Conservation (phyloP, 2,329 filamentous ascomycete species). For the Teratosphaeria zuluensis region DNA sequence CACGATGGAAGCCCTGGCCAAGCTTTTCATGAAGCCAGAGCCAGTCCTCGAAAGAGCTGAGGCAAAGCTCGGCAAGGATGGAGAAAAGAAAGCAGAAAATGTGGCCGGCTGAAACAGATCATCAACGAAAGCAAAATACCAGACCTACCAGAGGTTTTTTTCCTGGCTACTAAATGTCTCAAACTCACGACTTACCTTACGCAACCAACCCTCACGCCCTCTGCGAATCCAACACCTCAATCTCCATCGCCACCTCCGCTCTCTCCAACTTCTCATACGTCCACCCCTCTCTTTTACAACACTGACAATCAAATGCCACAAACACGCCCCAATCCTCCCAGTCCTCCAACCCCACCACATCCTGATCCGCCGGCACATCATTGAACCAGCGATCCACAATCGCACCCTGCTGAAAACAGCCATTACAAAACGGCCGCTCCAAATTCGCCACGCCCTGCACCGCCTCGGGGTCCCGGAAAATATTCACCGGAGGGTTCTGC, state of each 20-base stretch:
- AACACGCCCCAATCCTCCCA: constrained; percentile 1
- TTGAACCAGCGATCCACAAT: background rate
- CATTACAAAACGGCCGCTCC: background rate
- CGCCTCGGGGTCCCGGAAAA: background rate
- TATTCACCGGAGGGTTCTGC: background rate
- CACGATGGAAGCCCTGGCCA: constrained; percentile 50
- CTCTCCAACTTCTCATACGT: background rate
- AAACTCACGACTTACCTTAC: background rate
- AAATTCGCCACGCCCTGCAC: background rate
- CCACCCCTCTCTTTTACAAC: background rate
- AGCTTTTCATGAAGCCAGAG: constrained; percentile 37
- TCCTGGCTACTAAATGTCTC: background rate
- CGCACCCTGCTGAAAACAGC: background rate
- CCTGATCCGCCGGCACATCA: background rate
- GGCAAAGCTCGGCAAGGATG: constrained; percentile 31
- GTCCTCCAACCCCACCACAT: background rate
- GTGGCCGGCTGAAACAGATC: constrained; percentile 22
- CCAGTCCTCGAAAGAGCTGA: constrained; percentile 29
- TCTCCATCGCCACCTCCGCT: background rate
- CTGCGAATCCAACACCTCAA: background rate
- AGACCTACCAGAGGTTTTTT: background rate
- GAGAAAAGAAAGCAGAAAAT: constrained; percentile 36
- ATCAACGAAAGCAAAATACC: background rate
- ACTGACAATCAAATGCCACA: constrained; percentile 1
- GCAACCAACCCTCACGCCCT: background rate